Evolutionary conservation across 306 rosid genomes (phyloP).

Genomic region (Fagus crenata): DNA sequence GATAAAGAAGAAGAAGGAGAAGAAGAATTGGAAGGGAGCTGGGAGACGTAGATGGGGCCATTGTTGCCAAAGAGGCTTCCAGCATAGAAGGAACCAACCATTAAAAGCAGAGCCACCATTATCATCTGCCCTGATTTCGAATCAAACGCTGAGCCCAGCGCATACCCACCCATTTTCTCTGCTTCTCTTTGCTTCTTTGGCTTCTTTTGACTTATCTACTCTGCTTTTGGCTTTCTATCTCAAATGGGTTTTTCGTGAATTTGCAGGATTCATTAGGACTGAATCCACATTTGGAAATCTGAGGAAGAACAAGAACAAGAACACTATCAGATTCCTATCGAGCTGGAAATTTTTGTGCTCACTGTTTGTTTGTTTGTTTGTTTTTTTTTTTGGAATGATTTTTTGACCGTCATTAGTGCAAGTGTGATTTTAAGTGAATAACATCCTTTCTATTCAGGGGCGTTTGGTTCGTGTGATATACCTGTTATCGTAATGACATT

Average conservation of each 20-base stretch:
- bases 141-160: no score
- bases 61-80: constrained; percentile 69
- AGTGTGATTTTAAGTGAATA: no score
- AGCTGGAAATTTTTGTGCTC: background rate
- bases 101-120: constrained; percentile 38
- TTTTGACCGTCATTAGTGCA: background rate
- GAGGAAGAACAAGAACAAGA: background rate
- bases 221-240: background rate
- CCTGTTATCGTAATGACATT: no score
- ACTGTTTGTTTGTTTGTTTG: no score
- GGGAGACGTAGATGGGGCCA: constrained; percentile 66
- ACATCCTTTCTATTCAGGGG: no score
- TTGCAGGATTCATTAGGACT: background rate
- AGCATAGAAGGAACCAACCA: constrained; percentile 65
- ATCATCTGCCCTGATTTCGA: no score
- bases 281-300: background rate
- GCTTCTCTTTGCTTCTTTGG: no score
- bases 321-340: background rate
- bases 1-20: constrained; percentile 29
- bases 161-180: no score
- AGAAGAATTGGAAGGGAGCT: constrained; percentile 40
- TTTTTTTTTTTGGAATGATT: no score
- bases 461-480: no score
- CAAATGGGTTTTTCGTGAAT: constrained; percentile 12
- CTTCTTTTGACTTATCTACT: background rate